Conservation (phyloP, 2,329 filamentous ascomycete species). For the Sporothrix protearum region DNA sequence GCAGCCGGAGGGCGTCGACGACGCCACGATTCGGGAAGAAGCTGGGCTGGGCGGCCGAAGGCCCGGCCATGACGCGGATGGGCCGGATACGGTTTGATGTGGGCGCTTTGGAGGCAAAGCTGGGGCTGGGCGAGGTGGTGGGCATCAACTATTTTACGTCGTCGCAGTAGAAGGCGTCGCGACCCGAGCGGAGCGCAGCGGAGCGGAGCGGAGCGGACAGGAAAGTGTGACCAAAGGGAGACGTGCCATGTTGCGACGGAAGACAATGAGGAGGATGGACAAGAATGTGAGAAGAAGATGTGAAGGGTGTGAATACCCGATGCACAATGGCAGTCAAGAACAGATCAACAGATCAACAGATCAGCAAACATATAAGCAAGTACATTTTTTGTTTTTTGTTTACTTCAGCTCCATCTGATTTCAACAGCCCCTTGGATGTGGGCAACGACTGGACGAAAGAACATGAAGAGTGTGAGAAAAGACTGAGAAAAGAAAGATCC, state of each 20-base stretch:
- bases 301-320: background rate
- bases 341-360: background rate
- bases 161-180: background rate
- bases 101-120: conserved; percentile 38
- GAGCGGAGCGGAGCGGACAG: background rate
- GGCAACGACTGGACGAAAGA: background rate
- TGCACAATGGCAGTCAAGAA: background rate
- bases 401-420: background rate
- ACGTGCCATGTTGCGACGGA: no score
- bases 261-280: background rate
- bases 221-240: background rate
- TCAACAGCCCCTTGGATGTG: background rate
- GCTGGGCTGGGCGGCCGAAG: conserved; percentile 33
- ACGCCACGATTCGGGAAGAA: conserved; percentile 32
- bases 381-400: no score
- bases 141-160: conserved; percentile 31
- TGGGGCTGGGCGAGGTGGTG: conserved; percentile 30
- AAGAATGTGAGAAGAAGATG: background rate
- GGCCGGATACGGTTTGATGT: conserved; percentile 43
- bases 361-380: background rate
- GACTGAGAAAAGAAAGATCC: no score
- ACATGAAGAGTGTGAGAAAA: background rate
- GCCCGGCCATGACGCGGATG: conserved; percentile 34
- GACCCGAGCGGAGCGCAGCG: background rate
- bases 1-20: conserved; percentile 26